Evolutionary conservation across 2,329 filamentous ascomycete genomes (phyloP), one percentile per base, ranked within the genome.

Genomic region (Epichloe sibirici): DNA sequence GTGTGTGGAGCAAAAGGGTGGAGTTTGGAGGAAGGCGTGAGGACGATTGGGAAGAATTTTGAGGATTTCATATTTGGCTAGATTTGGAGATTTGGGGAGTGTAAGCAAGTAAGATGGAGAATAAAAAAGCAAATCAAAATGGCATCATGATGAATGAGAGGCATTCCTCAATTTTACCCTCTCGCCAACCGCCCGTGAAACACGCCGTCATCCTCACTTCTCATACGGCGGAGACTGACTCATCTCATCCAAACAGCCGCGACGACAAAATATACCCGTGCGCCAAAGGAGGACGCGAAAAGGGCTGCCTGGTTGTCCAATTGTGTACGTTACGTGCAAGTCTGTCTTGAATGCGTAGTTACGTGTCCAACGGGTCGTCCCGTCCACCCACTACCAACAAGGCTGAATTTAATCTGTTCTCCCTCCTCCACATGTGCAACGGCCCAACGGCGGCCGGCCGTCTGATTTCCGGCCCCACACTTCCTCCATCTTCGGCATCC

Each of bases 1-100:
- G 78, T 97, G 5, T 96, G 91, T 63, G 67, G 77, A 48, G 73
- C 90, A 45, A 93, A 90, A 59, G 82, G 78, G 1, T 97, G 93
- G 91, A 65, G 67, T 0, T 66, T 95, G 53, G 76, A 85, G 45
- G 74, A 88, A 4, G 91, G 91, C 0, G 77, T 89, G 2, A 71
- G 68, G 60, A 76, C 68, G 52, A 72, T 97, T 54, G 82, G 78
- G 0, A 71, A 69, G 25, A 98, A 97, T 64, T 97, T 88, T 78
- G 76, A 75, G 51, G 73, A 75, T 4, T 97, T 95, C 66, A 75
- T 88, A 8, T 85, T 85, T 65, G 88, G 87, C 3, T 38, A 47
- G 23, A 49, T 42, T 17, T 17, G 17, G 17, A 25, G 42, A 39
- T 39, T 5, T 35, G 3, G 31, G 17, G 17, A 17, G 17, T 1